phyloP scores from a whole-genome alignment of 352 stramenopile genomes.

The Phytophthora sp. region DNA sequence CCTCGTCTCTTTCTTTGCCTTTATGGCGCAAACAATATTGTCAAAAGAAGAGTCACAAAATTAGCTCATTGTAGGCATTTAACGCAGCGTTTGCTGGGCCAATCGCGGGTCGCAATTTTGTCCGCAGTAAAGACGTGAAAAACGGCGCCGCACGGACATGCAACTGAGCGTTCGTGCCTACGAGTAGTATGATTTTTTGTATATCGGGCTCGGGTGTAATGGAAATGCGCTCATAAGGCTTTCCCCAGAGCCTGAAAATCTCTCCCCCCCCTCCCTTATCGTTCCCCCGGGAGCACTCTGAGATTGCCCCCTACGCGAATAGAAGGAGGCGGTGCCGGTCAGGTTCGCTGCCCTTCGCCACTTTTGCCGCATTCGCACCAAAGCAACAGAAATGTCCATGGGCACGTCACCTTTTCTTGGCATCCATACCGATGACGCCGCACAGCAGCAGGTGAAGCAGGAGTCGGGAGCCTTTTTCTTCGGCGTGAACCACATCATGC shows the following conservation, averaged over 20 bases:
- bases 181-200: neutral
- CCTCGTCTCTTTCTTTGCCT: too few species aligned
- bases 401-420: slow-evolving; percentile 10
- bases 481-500: slow-evolving; percentile 6
- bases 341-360: neutral
- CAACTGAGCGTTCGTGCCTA: neutral
- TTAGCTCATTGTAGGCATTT: slow-evolving; percentile 17
- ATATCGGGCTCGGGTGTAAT: slow-evolving; percentile 18
- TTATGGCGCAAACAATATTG: slow-evolving; percentile 18
- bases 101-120: neutral
- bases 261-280: neutral
- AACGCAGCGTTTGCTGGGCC: slow-evolving; percentile 5
- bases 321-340: neutral
- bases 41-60: slow-evolving; percentile 20
- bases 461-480: slow-evolving; percentile 18
- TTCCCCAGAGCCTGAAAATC: neutral
- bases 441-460: slow-evolving; percentile 12
- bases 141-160: slow-evolving; percentile 17
- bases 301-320: slow-evolving; percentile 17
- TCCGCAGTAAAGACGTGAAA: slow-evolving; percentile 22
- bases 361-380: slow-evolving; percentile 9
- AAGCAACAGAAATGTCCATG: slow-evolving; percentile 17
- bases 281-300: slow-evolving; percentile 19
- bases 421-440: slow-evolving; percentile 1
- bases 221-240: slow-evolving; percentile 22